Evolutionary conservation across 768 basidiomycete genomes (phyloP).

Genomic region (Inosperma sp.): DNA sequence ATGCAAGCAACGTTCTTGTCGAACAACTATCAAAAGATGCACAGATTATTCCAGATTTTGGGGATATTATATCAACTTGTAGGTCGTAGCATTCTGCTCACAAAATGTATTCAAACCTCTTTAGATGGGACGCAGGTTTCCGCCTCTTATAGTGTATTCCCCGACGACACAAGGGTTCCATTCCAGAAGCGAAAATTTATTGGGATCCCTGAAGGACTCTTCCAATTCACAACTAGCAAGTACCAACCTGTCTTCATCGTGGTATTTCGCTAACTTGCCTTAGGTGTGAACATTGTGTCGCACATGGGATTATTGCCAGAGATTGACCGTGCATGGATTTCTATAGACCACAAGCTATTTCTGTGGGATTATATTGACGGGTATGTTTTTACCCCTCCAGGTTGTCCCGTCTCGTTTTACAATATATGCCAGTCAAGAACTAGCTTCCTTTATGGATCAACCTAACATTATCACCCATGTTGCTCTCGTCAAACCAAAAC

Average conservation of each 20-base stretch:
- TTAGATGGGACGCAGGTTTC: constrained; percentile 66
- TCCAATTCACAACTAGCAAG: constrained; percentile 74
- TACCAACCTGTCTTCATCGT: constrained; percentile 10
- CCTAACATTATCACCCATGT: constrained; percentile 87
- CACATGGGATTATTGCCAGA: constrained; percentile 91
- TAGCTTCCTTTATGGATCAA: constrained; percentile 89
- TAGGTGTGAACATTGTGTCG: constrained; percentile 65
- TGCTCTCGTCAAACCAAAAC: constrained; percentile 80
- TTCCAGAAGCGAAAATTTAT: constrained; percentile 75
- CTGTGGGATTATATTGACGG: constrained; percentile 96
- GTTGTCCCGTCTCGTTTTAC: constrained; percentile 3
- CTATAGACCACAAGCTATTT: constrained; percentile 89
- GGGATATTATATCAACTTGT: constrained; percentile 63
- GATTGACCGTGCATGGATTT: constrained; percentile 93
- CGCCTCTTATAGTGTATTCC: constrained; percentile 72
- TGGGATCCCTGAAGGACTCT: constrained; percentile 73
- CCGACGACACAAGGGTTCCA: constrained; percentile 73
- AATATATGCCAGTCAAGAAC: constrained; percentile 69
- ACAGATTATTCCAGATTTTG: constrained; percentile 69
- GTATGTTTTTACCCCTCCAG: constrained; percentile 41
- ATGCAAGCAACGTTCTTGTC: constrained; percentile 61
- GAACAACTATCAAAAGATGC: constrained; percentile 70
- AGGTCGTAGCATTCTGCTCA: constrained; percentile 22
- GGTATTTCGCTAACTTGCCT: constrained; percentile 11
- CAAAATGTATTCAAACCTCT: constrained; percentile 11